A percentile compares a stretch with the other conserved stretches of the same genome.
Conservation (phyloP, 1,284 basidiomycete genomes). For the Wolfiporia cocos region DNA sequence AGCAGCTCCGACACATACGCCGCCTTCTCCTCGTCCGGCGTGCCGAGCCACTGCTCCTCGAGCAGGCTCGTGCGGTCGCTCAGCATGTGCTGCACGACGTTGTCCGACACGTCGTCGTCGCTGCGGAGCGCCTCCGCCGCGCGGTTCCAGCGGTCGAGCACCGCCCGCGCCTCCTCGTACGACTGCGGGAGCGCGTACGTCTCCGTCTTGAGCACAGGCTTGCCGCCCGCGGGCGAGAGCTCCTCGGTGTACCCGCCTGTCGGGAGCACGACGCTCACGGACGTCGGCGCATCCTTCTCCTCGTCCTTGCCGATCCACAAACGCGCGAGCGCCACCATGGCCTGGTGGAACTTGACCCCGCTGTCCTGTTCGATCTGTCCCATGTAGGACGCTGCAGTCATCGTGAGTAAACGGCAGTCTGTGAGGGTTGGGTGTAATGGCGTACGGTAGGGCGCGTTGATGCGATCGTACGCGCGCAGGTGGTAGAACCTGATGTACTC, state of each 20-base stretch:
- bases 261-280: constrained; percentile 45
- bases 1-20: constrained; percentile 77
- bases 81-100: constrained; percentile 76
- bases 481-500: constrained; percentile 89
- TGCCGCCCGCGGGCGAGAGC: constrained; percentile 24
- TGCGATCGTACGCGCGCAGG: constrained; percentile 84
- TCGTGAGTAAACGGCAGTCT: no score
- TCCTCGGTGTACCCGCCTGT: constrained; percentile 37
- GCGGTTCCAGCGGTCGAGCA: constrained; percentile 62
- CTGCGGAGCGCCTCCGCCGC: constrained; percentile 49
- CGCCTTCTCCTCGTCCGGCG: constrained; percentile 74
- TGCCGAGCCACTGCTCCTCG: constrained; percentile 81
- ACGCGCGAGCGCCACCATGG: constrained; percentile 83
- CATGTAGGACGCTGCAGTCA: constrained; percentile 52
- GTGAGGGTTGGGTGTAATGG: constrained; percentile 1
- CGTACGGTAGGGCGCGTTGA: constrained; percentile 73
- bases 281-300: constrained; percentile 36
- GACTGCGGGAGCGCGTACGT: constrained; percentile 61
- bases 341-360: constrained; percentile 78
- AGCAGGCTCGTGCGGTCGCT: constrained; percentile 50
- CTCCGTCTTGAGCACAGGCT: constrained; percentile 49
- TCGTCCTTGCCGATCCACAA: constrained; percentile 65
- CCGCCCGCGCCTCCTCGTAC: constrained; percentile 56
- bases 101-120: constrained; percentile 61
- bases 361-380: constrained; percentile 66